A percentile compares a stretch with the other conserved stretches of the same genome.
phyloP scores from a whole-genome alignment of 2,329 filamentous ascomycete genomes.

The Exophiala calicioides region DNA sequence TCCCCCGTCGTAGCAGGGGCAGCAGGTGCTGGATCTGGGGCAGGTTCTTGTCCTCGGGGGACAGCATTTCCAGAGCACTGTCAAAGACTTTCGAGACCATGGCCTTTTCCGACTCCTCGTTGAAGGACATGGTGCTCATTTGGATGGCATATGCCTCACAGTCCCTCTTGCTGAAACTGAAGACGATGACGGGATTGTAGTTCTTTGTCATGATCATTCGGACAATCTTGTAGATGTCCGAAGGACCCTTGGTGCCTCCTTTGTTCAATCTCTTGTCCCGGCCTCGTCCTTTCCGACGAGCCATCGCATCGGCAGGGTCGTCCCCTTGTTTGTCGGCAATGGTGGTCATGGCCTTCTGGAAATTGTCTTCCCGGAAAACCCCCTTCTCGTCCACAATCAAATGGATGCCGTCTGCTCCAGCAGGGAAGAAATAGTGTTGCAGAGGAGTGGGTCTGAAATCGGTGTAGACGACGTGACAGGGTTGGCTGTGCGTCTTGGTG shows the following conservation, averaged over 20 bases:
- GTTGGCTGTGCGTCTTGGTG: constrained; percentile 94
- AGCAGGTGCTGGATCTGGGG: constrained; percentile 90
- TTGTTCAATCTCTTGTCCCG: constrained; percentile 93
- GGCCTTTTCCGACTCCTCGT: constrained; percentile 90
- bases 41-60: constrained; percentile 83
- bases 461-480: constrained; percentile 98
- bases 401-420: constrained; percentile 88
- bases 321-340: constrained; percentile 86
- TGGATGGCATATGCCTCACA: constrained; percentile 88
- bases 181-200: constrained; percentile 97
- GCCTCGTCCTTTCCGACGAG: constrained; percentile 80
- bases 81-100: constrained; percentile 94
- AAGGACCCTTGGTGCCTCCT: constrained; percentile 70
- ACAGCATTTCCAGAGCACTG: constrained; percentile 88
- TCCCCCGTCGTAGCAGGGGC: constrained; percentile 83
- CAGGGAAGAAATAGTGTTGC: constrained; percentile 97
- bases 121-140: constrained; percentile 86
- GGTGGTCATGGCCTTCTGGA: constrained; percentile 89
- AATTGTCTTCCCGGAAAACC: constrained; percentile 93
- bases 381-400: constrained; percentile 96
- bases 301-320: constrained; percentile 75
- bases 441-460: constrained; percentile 96
- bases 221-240: constrained; percentile 96
- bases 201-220: constrained; percentile 98
- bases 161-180: constrained; percentile 98